Percentiles rank a stretch among this genome's conserved stretches.
These are phyloP conservation scores for Poronia punctata DNA, from an alignment of 495 filamentous ascomycete genomes.

Conservation along the genomic window DNA sequence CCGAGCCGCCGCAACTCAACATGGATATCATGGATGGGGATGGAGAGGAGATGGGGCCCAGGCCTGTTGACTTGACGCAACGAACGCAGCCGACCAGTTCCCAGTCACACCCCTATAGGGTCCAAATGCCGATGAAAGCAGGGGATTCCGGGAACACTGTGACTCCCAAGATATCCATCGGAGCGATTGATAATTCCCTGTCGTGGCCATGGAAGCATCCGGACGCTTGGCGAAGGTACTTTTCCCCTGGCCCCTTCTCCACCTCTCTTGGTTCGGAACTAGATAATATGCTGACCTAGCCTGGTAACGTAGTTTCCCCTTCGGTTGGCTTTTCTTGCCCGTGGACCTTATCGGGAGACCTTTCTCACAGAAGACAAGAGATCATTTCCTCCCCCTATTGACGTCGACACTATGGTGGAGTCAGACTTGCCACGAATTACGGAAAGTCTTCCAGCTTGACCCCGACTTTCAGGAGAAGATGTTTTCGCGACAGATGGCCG, in stretches of 20 bases:
- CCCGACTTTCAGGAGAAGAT: constrained; percentile 96
- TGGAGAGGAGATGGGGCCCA: constrained; percentile 48
- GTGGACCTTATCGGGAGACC: constrained; percentile 94
- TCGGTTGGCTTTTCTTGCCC: constrained; percentile 96
- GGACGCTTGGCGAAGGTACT: constrained; percentile 65
- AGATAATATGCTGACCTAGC: constrained; percentile 12
- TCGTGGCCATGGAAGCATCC: constrained; percentile 99
- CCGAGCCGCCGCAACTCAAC: constrained; percentile 69
- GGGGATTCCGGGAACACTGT: constrained; percentile 43
- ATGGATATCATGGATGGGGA: constrained; percentile 40
- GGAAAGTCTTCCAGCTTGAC: constrained; percentile 80
- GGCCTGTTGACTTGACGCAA: constrained; percentile 49
- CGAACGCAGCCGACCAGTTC: constrained; percentile 37
- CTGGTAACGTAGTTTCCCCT: constrained; percentile 81
- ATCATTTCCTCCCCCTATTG: constrained; percentile 88
- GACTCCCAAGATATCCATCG: constrained; percentile 64
- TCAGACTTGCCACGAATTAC: constrained; percentile 80
- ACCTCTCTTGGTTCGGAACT: background rate
- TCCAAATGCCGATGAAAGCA: constrained; percentile 80
- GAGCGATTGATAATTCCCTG: constrained; percentile 94
- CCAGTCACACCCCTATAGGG: constrained; percentile 60
- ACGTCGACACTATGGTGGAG: constrained; percentile 96
- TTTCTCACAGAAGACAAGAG: constrained; percentile 84
- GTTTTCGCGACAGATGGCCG: constrained; percentile 93
- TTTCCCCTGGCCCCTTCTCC: background rate